Evolutionary conservation across 2,329 filamentous ascomycete genomes (phyloP), one percentile per base, ranked within the genome.

Genomic region (Clonostachys solani): DNA sequence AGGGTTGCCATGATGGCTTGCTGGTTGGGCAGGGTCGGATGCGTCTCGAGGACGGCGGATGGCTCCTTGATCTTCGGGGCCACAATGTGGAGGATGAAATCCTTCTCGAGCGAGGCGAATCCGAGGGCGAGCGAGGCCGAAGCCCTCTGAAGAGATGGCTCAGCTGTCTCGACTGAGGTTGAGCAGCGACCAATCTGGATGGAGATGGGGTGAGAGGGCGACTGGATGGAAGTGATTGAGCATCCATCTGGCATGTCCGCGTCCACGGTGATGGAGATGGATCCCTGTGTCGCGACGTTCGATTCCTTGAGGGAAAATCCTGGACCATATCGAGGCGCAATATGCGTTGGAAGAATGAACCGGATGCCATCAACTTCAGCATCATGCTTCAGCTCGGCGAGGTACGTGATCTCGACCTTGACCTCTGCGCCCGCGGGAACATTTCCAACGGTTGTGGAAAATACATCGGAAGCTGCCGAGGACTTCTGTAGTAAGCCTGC

Each of bases 341-440:
- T 83, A 43, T 62, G 66, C 1, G 78, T 86, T 0, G 86, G 87
- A 5, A 91, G 78, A 5, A 80, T 89, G 58, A 86, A 86, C 8
- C 84, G 77, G 23, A 86, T 69, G 6, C 84, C 84, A 56, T 90
- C 83, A 4, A 78, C 71, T 51, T 84, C 80, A 40, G 81, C 77
- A 57, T 89, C 85, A 53, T 89, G 83, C 65, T 87, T 87, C 47
- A 90, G 71, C 60, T 90, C 85, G 3, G 81, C 83, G 6, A 88
- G 71, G 51, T 87, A 89, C 0, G 72, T 79, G 47, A 89, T 79
- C 12, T 84, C 73, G 7, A 89, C 77, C 7, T 73, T 60, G 35
- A 88, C 66, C 34, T 70, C 74, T n/a, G 77, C 74, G 0, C 72
- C 72, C 0, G 78, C 72, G 0, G 83, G 81, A 1, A 90, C 74